Conservation (phyloP, 305 asterid species). For the Fraxinus platypoda region DNA sequence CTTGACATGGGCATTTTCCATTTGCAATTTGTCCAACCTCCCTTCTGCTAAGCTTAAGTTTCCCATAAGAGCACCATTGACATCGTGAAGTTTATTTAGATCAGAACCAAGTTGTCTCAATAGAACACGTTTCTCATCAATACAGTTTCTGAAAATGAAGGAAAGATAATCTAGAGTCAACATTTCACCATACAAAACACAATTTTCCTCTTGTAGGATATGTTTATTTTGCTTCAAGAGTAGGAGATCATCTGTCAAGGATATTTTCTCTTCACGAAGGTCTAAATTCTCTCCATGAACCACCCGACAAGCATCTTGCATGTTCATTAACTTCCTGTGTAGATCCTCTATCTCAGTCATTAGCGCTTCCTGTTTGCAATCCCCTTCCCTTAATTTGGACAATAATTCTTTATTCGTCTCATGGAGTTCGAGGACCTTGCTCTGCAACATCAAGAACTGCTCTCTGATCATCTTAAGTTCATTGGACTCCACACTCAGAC, state of each 20-base stretch:
- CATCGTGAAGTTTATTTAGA: constrained; percentile 37
- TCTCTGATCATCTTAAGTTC: constrained; percentile 35
- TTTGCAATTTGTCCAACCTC: constrained; percentile 50
- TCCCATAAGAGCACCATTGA: constrained; percentile 43
- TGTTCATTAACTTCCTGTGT: constrained; percentile 35
- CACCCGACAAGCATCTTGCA: constrained; percentile 42
- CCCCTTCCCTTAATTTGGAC: constrained; percentile 51
- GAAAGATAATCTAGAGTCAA: constrained; percentile 52
- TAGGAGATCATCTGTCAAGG: constrained; percentile 37
- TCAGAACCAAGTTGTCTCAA: constrained; percentile 49
- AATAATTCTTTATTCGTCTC: constrained; percentile 52
- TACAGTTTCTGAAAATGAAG: constrained; percentile 46
- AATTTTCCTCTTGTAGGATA: constrained; percentile 62
- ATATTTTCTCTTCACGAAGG: constrained; percentile 45
- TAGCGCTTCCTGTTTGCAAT: constrained; percentile 45
- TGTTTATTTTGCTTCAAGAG: constrained; percentile 43
- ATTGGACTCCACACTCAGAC: constrained; percentile 33
- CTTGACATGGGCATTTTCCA: constrained; percentile 50
- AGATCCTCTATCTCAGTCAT: constrained; percentile 41
- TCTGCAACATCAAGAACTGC: constrained; percentile 46
- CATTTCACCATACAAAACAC: constrained; percentile 38
- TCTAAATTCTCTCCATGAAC: constrained; percentile 46
- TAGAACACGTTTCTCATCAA: constrained; percentile 50
- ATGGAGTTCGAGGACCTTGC: constrained; percentile 42
- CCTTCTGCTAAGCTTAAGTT: constrained; percentile 49